Percentiles rank a stretch among this genome's conserved stretches.
Conservation (phyloP, 1,284 basidiomycete genomes). For the Agaricales sp. region DNA sequence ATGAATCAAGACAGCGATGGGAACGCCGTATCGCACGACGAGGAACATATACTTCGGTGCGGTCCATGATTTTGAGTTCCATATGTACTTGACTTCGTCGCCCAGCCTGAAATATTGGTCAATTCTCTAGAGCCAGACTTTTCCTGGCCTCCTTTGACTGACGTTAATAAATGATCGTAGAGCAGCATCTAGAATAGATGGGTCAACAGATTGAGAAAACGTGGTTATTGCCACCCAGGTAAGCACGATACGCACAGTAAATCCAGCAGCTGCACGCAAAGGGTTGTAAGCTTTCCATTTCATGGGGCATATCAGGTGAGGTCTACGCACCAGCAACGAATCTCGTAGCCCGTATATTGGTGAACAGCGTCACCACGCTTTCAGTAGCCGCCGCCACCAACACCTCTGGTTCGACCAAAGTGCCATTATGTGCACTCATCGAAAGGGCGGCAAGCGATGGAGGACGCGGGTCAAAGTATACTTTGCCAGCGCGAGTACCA, state of each 20-base stretch:
- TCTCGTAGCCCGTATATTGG: too few relatives aligned
- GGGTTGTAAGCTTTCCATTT: too few relatives aligned
- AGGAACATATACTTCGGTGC: constrained; percentile 34
- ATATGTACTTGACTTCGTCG: constrained; percentile 35
- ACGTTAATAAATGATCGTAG: constrained; percentile 37
- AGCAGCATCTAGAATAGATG: constrained; percentile 25
- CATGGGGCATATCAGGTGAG: too few relatives aligned
- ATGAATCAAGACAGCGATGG: constrained; percentile 24
- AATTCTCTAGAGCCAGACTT: neutral
- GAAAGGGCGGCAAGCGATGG: too few relatives aligned
- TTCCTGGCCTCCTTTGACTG: neutral
- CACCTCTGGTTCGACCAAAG: too few relatives aligned
- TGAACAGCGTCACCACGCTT: too few relatives aligned
- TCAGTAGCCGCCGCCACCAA: too few relatives aligned
- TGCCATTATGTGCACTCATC: too few relatives aligned
- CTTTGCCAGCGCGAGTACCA: too few relatives aligned
- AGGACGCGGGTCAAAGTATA: too few relatives aligned
- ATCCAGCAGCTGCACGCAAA: neutral
- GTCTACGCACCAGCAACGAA: too few relatives aligned
- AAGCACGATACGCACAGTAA: neutral
- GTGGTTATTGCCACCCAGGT: neutral
- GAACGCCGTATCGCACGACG: constrained; percentile 35
- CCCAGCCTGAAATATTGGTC: constrained; percentile 14
- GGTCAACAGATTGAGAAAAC: neutral
- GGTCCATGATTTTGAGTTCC: constrained; percentile 27